A percentile compares a stretch with the other conserved stretches of the same genome.
Conservation (phyloP, 2,329 filamentous ascomycete species). For the Diatrype stigma region DNA sequence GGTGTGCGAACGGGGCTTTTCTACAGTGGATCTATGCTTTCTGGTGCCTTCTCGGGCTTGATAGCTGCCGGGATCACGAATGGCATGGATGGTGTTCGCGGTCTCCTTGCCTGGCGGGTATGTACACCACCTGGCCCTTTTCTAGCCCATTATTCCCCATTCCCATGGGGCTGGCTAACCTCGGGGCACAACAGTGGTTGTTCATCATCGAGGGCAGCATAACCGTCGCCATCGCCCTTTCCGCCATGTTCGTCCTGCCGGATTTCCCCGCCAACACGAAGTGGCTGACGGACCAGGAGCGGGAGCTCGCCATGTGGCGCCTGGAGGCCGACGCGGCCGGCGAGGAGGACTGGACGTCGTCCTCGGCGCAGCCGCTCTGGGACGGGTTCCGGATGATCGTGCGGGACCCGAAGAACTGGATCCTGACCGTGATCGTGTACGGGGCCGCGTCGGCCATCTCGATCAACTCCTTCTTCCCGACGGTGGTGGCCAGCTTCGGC, state of each 20-base stretch:
- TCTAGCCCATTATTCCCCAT: conserved; percentile 20
- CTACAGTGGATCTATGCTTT: conserved; percentile 58
- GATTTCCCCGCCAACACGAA: conserved; percentile 16
- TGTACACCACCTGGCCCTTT: conserved; percentile 3
- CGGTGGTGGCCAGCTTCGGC: conserved; percentile 23
- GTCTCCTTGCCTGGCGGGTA: conserved; percentile 51
- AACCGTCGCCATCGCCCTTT: conserved; percentile 18
- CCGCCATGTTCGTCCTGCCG: conserved; percentile 19
- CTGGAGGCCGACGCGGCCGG: conserved; percentile 15
- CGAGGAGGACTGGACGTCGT: conserved; percentile 16
- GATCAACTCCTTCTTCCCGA: conserved; percentile 21
- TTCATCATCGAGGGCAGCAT: conserved; percentile 16
- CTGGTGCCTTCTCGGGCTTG: conserved; percentile 61
- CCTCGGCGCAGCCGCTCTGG: conserved; percentile 4
- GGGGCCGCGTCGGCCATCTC: conserved; percentile 2
- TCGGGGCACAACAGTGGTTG: conserved; percentile 1
- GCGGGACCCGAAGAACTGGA: conserved; percentile 6
- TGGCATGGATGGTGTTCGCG: conserved; percentile 51
- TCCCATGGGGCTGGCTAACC: conserved; percentile 15
- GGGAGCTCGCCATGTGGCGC: conserved; percentile 16
- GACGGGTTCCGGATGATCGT: conserved; percentile 16
- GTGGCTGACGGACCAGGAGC: conserved; percentile 17
- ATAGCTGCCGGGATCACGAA: conserved; percentile 56
- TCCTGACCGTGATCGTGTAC: conserved; percentile 3
- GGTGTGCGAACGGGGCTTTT: conserved; percentile 54